A percentile compares a stretch with the other conserved stretches of the same genome.
Evolutionary conservation across 208 protist genomes (phyloP).

Genomic region (Trypanosoma scelopori): DNA sequence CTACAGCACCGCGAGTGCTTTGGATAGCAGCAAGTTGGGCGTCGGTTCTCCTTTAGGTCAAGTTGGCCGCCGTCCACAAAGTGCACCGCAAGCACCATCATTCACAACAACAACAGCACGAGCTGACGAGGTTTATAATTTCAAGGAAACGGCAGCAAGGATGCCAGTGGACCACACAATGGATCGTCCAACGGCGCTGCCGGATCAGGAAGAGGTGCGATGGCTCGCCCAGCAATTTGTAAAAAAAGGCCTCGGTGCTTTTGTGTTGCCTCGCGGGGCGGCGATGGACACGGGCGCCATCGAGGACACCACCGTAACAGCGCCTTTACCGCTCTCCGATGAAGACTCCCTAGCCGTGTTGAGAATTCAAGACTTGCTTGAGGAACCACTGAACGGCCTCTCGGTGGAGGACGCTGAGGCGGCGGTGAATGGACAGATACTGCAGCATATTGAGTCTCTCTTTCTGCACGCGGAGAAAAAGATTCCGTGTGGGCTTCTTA

Average conservation of each 20-base stretch:
- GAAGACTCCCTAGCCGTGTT: slow-evolving; percentile 25
- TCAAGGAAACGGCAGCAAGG: not conserved
- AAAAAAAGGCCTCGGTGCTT: slow-evolving; percentile 34
- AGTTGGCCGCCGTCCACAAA: not conserved
- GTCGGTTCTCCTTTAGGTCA: no score
- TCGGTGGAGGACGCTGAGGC: slow-evolving; percentile 18
- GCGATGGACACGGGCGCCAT: not conserved
- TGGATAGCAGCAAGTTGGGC: no score
- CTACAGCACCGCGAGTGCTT: no score
- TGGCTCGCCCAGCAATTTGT: slow-evolving; percentile 55
- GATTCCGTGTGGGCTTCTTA: not conserved
- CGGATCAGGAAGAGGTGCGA: slow-evolving; percentile 42
- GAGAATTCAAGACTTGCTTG: slow-evolving; percentile 31
- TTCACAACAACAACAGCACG: not conserved
- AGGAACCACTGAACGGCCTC: slow-evolving; percentile 28
- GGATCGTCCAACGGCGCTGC: slow-evolving; percentile 26
- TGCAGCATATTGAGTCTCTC: slow-evolving; percentile 16
- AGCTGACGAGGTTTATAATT: not conserved
- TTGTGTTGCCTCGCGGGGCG: slow-evolving; percentile 10
- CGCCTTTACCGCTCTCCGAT: not conserved
- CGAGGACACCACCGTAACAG: not conserved
- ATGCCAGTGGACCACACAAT: slow-evolving; percentile 38
- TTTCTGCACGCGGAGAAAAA: not conserved
- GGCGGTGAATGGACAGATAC: slow-evolving; percentile 12
- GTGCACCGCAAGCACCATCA: no score